A percentile compares a stretch with the other conserved stretches of the same genome.
Evolutionary conservation across 1,284 basidiomycete genomes (phyloP).

Genomic region (Leccinum angustisporum): DNA sequence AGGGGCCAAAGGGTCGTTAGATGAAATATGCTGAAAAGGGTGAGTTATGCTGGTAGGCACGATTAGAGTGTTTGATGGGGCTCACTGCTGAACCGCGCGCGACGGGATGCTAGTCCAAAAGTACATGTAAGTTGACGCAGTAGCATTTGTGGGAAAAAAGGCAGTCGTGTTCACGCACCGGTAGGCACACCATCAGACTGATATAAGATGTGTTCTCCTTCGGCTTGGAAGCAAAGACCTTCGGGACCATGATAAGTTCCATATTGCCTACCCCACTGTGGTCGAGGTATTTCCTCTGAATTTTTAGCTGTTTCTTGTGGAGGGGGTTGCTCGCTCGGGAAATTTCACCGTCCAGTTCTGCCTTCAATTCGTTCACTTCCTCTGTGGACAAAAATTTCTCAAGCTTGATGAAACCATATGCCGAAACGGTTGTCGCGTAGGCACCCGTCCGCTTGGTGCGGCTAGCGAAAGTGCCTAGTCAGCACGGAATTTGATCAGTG

Average conservation of each 20-base stretch:
- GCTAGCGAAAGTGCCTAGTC: background rate
- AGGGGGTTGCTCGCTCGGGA: constrained; percentile 2
- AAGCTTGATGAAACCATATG: constrained; percentile 22
- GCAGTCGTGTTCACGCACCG: constrained; percentile 6
- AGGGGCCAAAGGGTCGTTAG: constrained; percentile 13
- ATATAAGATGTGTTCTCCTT: constrained; percentile 17
- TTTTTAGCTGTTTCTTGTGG: constrained; percentile 17
- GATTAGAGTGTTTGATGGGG: background rate
- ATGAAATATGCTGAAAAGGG: constrained; percentile 16
- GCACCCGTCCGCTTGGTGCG: constrained; percentile 14
- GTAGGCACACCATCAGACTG: constrained; percentile 13
- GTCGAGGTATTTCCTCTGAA: constrained; percentile 13
- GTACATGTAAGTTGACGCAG: background rate
- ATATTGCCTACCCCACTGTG: constrained; percentile 14
- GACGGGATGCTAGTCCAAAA: constrained; percentile 14
- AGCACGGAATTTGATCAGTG: background rate
- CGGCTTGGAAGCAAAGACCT: constrained; percentile 13
- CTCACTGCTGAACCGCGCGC: constrained; percentile 22
- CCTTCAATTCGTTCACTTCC: constrained; percentile 19
- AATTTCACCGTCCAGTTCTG: constrained; percentile 14
- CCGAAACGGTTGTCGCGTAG: constrained; percentile 21
- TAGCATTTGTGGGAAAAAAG: no score
- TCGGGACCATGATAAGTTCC: constrained; percentile 23
- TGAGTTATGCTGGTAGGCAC: background rate
- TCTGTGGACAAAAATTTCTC: constrained; percentile 13